A percentile compares a stretch with the other conserved stretches of the same genome.
Evolutionary conservation across 768 basidiomycete species (phyloP).

Genomic region (Gymnopilus dilepis): DNA sequence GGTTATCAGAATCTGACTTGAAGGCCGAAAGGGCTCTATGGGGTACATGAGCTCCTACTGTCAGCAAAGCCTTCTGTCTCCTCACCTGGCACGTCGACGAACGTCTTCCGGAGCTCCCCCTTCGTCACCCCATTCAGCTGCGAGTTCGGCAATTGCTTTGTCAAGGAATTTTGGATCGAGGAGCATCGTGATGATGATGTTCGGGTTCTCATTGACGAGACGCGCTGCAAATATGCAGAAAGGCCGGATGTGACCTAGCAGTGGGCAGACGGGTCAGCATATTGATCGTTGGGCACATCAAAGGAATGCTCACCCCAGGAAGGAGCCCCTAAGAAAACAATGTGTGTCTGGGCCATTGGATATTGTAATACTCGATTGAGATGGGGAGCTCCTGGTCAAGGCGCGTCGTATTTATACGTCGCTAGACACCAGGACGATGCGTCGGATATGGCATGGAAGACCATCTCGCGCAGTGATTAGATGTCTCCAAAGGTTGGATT

Average conservation of each 20-base stretch:
- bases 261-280: not conserved
- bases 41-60: not conserved
- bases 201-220: constrained; percentile 12
- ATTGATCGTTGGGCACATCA: not conserved
- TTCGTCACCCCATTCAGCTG: not conserved
- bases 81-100: constrained; percentile 4
- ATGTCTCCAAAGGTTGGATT: too few species aligned
- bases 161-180: constrained; percentile 11
- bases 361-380: too few species aligned
- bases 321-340: not conserved
- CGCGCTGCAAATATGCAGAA: constrained; percentile 14
- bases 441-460: too few species aligned
- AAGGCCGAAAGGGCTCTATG: not conserved
- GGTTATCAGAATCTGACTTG: not conserved
- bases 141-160: constrained; percentile 13
- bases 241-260: constrained; percentile 17
- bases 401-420: too few species aligned
- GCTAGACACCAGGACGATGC: too few species aligned
- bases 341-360: not conserved
- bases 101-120: not conserved
- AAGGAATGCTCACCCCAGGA: not conserved
- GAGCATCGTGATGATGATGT: constrained; percentile 12
- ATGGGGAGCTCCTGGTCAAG: too few species aligned
- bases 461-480: too few species aligned
- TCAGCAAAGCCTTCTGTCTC: not conserved